These are phyloP conservation scores for Pestalotiopsis sp. DNA, from an alignment of 2,329 filamentous ascomycete genomes.

Conservation along the genomic window DNA sequence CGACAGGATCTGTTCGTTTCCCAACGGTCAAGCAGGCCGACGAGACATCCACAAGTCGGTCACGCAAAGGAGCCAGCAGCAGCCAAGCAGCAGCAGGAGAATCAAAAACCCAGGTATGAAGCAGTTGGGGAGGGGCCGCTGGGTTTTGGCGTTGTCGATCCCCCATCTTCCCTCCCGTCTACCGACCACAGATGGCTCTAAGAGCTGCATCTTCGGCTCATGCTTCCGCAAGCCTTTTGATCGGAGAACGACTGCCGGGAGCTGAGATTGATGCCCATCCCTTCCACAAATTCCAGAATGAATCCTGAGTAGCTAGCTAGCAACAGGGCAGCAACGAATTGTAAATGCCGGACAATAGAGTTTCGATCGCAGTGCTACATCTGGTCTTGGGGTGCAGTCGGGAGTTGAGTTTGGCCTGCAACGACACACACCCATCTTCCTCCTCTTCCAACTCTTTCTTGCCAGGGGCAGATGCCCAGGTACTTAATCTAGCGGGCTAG, in stretches of 20 bases:
- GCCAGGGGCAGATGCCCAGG: background rate
- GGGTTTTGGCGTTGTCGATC: conserved; percentile 6
- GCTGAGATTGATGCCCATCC: background rate
- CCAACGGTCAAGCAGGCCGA: background rate
- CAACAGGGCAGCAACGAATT: background rate
- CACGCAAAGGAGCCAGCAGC: too few species aligned
- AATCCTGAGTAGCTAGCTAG: background rate
- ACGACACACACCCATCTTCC: background rate
- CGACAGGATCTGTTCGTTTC: background rate
- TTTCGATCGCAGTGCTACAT: background rate
- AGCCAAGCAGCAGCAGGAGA: background rate
- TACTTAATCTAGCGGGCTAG: background rate
- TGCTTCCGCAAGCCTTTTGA: background rate
- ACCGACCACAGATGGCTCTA: background rate
- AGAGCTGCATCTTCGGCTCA: conserved; percentile 7
- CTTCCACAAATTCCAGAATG: background rate
- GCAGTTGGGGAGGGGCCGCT: background rate
- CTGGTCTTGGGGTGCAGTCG: background rate
- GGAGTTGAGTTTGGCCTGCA: background rate
- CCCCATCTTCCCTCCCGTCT: background rate
- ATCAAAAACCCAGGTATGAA: background rate
- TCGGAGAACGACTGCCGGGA: background rate
- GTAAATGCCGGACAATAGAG: background rate
- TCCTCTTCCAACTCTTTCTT: background rate
- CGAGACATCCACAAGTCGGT: background rate